Conservation (phyloP, 1,284 basidiomycete species). For the Moesziomyces parantarcticus region DNA sequence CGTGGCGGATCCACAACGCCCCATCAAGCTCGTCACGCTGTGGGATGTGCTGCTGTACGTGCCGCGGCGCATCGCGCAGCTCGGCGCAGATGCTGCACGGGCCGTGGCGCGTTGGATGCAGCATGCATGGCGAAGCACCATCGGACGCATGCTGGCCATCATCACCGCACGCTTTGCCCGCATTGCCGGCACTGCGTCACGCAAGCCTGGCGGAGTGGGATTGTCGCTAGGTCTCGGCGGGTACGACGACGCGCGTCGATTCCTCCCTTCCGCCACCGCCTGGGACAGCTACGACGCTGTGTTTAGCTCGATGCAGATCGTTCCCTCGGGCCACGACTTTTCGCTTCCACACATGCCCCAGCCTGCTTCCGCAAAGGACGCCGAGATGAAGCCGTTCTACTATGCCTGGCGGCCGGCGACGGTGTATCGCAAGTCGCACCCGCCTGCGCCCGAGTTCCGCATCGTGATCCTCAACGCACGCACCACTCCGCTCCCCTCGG, state of each 20-base stretch:
- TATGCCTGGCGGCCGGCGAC: conserved; percentile 92
- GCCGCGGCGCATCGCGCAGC: conserved; percentile 38
- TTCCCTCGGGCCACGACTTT: conserved; percentile 74
- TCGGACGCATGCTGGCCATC: neutral
- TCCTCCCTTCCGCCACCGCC: conserved; percentile 15
- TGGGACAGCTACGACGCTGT: conserved; percentile 46
- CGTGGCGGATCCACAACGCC: conserved; percentile 48
- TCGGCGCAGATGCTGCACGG: conserved; percentile 12
- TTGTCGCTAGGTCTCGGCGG: conserved; percentile 4
- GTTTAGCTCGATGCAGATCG: conserved; percentile 74
- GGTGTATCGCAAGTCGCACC: conserved; percentile 81
- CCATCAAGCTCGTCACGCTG: conserved; percentile 47
- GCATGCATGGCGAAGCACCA: conserved; percentile 2
- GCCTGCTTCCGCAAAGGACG: neutral
- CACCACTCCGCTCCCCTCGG: conserved; percentile 33
- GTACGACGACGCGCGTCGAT: conserved; percentile 20
- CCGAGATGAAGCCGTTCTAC: conserved; percentile 74
- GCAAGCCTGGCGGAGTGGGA: neutral
- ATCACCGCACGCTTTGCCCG: neutral
- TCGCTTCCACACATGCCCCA: conserved; percentile 64
- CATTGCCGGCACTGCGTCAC: neutral
- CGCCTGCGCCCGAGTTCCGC: conserved; percentile 85
- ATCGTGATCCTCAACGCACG: conserved; percentile 75
- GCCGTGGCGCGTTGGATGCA: conserved; percentile 2
- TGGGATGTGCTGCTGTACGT: conserved; percentile 51